These are phyloP conservation scores for Fusarium xyrophilum DNA, from an alignment of 2,329 filamentous ascomycete species.

Conservation along the genomic window DNA sequence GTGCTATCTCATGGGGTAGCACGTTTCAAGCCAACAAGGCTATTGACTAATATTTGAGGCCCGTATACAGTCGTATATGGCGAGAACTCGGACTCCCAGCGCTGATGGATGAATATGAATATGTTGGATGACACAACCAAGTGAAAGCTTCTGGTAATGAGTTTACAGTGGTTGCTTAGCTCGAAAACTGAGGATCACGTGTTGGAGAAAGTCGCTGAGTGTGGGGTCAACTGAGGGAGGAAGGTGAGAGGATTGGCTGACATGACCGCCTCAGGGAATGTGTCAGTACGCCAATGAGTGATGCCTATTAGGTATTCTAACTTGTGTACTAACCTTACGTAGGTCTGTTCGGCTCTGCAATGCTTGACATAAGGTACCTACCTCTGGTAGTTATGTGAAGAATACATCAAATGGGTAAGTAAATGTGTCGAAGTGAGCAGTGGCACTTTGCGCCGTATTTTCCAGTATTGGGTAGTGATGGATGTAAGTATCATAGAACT, in stretches of 20 bases:
- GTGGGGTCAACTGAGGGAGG: slow-evolving; percentile 18
- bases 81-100: slow-evolving; percentile 25
- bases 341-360: not conserved
- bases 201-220: slow-evolving; percentile 33
- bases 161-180: slow-evolving; percentile 37
- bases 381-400: not conserved
- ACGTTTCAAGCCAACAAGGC: slow-evolving; percentile 26
- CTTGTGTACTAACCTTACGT: not conserved
- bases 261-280: slow-evolving; percentile 5
- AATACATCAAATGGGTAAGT: not conserved
- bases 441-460: slow-evolving; percentile 5
- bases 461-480: not conserved
- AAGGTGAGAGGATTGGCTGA: slow-evolving; percentile 18
- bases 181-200: slow-evolving; percentile 45
- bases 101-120: slow-evolving; percentile 36
- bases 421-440: not conserved
- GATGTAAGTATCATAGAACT: slow-evolving; percentile 14
- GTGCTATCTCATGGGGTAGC: slow-evolving; percentile 46
- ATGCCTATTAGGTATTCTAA: not conserved
- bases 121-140: slow-evolving; percentile 43
- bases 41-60: slow-evolving; percentile 2
- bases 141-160: slow-evolving; percentile 42
- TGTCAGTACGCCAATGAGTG: slow-evolving; percentile 21
- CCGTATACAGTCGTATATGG: slow-evolving; percentile 16
- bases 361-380: not conserved